These are phyloP conservation scores for Rhodotorula diobovata DNA, from an alignment of 768 basidiomycete species.

Conservation along the genomic window DNA sequence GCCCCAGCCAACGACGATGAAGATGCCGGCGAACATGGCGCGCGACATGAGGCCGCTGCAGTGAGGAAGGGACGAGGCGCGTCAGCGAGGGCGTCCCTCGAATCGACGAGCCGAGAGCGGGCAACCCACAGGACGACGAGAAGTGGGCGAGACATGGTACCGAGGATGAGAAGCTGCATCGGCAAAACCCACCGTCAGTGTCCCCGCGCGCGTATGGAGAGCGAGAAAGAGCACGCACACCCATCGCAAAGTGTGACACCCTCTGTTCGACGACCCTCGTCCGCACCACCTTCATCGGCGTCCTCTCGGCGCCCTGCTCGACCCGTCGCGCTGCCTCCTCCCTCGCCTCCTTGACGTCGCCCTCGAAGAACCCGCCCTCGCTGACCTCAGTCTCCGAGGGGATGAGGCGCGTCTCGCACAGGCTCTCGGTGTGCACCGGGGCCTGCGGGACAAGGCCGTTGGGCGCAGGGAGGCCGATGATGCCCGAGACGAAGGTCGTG, in stretches of 20 bases:
- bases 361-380: conserved; percentile 36
- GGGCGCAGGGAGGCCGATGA: conserved; percentile 73
- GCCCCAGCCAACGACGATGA: conserved; percentile 66
- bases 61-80: background rate
- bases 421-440: conserved; percentile 82
- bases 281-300: conserved; percentile 46
- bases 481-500: conserved; percentile 79
- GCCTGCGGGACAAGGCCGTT: conserved; percentile 63
- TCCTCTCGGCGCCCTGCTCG: conserved; percentile 24
- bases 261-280: conserved; percentile 80
- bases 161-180: conserved; percentile 50
- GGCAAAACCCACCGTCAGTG: background rate
- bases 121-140: conserved; percentile 59
- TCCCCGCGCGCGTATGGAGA: background rate
- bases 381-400: conserved; percentile 23
- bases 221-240: conserved; percentile 52
- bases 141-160: conserved; percentile 75
- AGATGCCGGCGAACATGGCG: conserved; percentile 48
- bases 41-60: conserved; percentile 64
- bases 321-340: conserved; percentile 5
- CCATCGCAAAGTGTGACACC: conserved; percentile 89
- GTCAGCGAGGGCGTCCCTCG: too few relatives aligned
- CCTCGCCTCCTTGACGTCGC: conserved; percentile 29
- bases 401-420: conserved; percentile 47
- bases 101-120: too few relatives aligned